Base-by-base conservation (phyloP, 164 flowering plant species). In the Liquidambar formosana region DNA sequence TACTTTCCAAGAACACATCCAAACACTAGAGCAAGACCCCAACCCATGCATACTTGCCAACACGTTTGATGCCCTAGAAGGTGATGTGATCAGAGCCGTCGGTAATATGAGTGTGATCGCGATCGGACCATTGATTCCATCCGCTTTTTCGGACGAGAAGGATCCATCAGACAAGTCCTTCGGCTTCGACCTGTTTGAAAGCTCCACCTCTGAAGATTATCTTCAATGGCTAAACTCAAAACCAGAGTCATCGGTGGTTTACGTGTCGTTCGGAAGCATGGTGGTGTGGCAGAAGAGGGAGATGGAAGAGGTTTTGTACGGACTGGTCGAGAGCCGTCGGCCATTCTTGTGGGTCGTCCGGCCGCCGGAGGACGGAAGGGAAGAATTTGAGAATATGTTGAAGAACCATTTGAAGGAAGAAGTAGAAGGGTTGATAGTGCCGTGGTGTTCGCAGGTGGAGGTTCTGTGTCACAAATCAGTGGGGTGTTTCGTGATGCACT, bases 341-440 rank as follows among this genome's bases (percentile, higher is more conserved):
- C 82, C 86, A 0, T 88, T 78, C 61, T 27, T 88, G 69, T 88
- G 86, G 90, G 85, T 86, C 8, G 51, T 75, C 21, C 54, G 77
- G 58, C 23, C 28, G 15, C 70, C 23, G n/a, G 62, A 61, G 2
- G 26, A 69, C 8, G 54, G 6, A 23, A 38, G 41, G 33, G 72
- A 63, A 14, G 66, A 61, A n/a, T n/a, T n/a, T n/a, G n/a, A n/a
- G n/a, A n/a, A 33, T 33, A 33, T 33, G 41, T 2, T 33, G 6
- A 33, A 33, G 41, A 33, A 33, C 6, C 2, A 6, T 33, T 33
- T 33, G 13, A 18, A 27, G 8, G 69, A 68, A 25, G 66, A 64
- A 14, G 67, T 53, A 14, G 68, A 64, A 26, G 77, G 71, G 26
- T 23, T 72, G 22, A 25, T 57, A 38, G 14, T 14, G 18, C 10